phyloP scores from a whole-genome alignment of 140 eudicot genomes.

The Erigeron philadelphicus region DNA sequence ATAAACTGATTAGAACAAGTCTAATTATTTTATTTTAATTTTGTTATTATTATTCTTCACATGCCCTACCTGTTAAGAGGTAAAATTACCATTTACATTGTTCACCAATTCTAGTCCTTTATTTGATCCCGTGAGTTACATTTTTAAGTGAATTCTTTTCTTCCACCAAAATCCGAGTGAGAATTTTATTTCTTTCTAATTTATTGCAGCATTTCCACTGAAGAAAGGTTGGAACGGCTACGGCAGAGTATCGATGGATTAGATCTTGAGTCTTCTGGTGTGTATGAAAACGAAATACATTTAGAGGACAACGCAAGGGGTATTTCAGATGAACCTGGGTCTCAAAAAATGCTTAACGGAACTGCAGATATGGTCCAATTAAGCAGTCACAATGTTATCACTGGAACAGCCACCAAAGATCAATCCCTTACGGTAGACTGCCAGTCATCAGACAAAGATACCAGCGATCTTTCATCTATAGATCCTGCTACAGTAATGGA shows the following conservation, averaged over 20 bases:
- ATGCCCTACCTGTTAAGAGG: constrained; percentile 11
- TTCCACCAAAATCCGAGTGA: neutral
- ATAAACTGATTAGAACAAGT: neutral
- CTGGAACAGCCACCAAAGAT: constrained; percentile 31
- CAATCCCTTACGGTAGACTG: constrained; percentile 24
- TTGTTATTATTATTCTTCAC: neutral
- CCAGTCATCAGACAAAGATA: constrained; percentile 25
- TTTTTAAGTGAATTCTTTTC: neutral
- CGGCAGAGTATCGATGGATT: constrained; percentile 51
- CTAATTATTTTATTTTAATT: neutral
- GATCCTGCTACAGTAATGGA: constrained; percentile 36
- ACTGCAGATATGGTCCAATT: constrained; percentile 38
- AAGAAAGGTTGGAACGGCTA: constrained; percentile 84
- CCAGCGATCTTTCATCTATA: constrained; percentile 8
- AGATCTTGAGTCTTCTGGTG: constrained; percentile 46
- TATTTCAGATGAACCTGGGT: constrained; percentile 35
- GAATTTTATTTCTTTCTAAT: constrained; percentile 13
- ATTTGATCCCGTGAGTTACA: neutral
- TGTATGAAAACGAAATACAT: constrained; percentile 35
- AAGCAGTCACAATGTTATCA: constrained; percentile 30
- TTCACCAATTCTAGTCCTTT: constrained; percentile 5
- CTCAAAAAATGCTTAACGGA: constrained; percentile 37
- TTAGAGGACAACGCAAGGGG: constrained; percentile 38
- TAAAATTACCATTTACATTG: constrained; percentile 11
- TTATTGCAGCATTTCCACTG: constrained; percentile 62